phyloP scores from a whole-genome alignment of 106 monocot species.

The Xerophyta viscosa region DNA sequence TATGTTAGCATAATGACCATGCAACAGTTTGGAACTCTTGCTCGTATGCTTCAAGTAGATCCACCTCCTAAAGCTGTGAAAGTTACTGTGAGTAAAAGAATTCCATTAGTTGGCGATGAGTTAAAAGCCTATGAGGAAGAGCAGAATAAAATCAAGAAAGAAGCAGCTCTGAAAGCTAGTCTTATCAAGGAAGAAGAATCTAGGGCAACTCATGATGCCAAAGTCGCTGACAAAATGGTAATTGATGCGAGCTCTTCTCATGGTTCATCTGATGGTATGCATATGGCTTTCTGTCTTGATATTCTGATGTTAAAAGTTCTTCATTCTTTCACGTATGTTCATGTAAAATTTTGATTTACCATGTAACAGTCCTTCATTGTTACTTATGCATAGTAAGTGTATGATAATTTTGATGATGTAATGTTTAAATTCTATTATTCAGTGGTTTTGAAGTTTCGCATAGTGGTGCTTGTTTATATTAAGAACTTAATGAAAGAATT shows the following conservation, averaged over 20 bases:
- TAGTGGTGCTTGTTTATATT: no score
- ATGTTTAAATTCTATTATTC: no score
- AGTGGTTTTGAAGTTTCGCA: no score
- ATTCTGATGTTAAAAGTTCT: not conserved
- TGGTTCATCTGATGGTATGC: conserved; percentile 49
- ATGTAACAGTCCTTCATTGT: no score
- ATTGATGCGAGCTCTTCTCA: conserved; percentile 50
- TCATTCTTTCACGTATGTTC: not conserved
- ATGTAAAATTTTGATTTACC: not conserved
- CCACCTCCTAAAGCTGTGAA: conserved; percentile 99
- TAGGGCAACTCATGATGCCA: conserved; percentile 45
- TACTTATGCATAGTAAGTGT: no score
- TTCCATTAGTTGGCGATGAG: conserved; percentile 91
- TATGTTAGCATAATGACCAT: no score
- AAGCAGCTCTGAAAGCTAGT: conserved; percentile 67
- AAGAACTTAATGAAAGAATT: no score
- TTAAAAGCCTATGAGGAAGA: conserved; percentile 94
- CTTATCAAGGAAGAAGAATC: conserved; percentile 63
- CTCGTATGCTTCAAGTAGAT: conserved; percentile 99
- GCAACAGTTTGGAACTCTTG: conserved; percentile 87
- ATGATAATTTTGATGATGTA: no score
- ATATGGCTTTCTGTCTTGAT: not conserved
- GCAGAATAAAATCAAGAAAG: conserved; percentile 66
- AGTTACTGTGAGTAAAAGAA: conserved; percentile 79
- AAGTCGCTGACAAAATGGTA: conserved; percentile 65